Evolutionary conservation across 331 rosid species (phyloP).

Genomic region (Quercus tomentella): DNA sequence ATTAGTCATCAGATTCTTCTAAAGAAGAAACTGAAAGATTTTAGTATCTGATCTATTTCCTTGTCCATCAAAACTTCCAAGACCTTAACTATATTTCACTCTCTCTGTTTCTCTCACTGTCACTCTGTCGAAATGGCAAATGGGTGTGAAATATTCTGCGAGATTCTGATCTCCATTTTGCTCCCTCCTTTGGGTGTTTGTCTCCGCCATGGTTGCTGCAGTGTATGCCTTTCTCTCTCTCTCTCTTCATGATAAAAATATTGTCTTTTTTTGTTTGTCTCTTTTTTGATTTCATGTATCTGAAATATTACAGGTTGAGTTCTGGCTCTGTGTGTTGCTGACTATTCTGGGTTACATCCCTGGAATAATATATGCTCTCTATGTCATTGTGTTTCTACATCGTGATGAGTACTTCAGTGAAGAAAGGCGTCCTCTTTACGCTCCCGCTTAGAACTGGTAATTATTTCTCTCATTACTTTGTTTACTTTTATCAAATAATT

Average conservation of each 20-base stretch:
- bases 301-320: slow-evolving; percentile 54
- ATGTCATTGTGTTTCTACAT: slow-evolving; percentile 71
- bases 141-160: slow-evolving; percentile 68
- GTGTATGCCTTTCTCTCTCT: slow-evolving; percentile 34
- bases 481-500: neutral
- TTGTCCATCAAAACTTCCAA: too few relatives aligned
- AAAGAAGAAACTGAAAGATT: too few relatives aligned
- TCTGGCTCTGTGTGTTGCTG: slow-evolving; percentile 73
- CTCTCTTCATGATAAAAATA: neutral
- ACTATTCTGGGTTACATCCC: slow-evolving; percentile 89
- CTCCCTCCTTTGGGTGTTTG: slow-evolving; percentile 92
- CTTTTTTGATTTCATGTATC: neutral
- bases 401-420: slow-evolving; percentile 88
- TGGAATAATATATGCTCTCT: slow-evolving; percentile 90
- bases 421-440: slow-evolving; percentile 75
- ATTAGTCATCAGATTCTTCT: too few relatives aligned
- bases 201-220: slow-evolving; percentile 90
- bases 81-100: too few relatives aligned
- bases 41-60: too few relatives aligned
- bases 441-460: neutral
- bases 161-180: slow-evolving; percentile 68
- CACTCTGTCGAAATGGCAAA: slow-evolving; percentile 43
- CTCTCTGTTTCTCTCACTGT: too few relatives aligned
- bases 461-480: neutral
- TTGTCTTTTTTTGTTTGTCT: neutral